Evolutionary conservation across 169 alveolate genomes (phyloP).

Genomic region (Plasmodium sp.): DNA sequence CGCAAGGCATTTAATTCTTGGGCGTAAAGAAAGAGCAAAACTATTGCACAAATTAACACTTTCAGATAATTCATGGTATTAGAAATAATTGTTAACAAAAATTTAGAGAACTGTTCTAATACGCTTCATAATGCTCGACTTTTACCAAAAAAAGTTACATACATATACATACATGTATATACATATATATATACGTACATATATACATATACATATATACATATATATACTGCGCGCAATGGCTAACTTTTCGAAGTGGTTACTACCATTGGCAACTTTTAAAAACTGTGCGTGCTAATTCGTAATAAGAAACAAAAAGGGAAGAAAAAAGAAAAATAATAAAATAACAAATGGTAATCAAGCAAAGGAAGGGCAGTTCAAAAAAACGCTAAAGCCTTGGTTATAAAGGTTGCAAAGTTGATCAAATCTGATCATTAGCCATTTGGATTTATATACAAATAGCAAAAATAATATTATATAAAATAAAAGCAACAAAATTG

Average conservation of each 20-base stretch:
- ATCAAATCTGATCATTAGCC: neutral
- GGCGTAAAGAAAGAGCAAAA: constrained; percentile 1
- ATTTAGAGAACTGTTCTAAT: neutral
- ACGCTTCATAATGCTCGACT: constrained; percentile 14
- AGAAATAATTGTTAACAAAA: neutral
- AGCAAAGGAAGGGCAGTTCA: neutral
- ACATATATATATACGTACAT: neutral
- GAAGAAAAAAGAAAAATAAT: constrained; percentile 2
- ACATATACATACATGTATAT: neutral
- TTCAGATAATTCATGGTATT: constrained; percentile 8
- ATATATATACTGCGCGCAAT: neutral
- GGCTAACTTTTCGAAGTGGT: neutral
- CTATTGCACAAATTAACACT: neutral
- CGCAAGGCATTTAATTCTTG: constrained; percentile 8
- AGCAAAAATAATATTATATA: neutral
- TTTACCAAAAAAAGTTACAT: neutral
- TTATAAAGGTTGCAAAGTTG: neutral
- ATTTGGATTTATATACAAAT: neutral
- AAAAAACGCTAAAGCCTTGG: neutral
- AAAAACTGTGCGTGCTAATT: neutral
- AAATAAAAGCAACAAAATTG: neutral
- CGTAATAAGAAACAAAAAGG: neutral
- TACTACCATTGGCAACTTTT: neutral
- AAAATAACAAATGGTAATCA: neutral
- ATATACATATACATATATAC: neutral